Evolutionary conservation across 495 filamentous ascomycete species (phyloP).

Genomic region (Recurvomyces mirabilis): DNA sequence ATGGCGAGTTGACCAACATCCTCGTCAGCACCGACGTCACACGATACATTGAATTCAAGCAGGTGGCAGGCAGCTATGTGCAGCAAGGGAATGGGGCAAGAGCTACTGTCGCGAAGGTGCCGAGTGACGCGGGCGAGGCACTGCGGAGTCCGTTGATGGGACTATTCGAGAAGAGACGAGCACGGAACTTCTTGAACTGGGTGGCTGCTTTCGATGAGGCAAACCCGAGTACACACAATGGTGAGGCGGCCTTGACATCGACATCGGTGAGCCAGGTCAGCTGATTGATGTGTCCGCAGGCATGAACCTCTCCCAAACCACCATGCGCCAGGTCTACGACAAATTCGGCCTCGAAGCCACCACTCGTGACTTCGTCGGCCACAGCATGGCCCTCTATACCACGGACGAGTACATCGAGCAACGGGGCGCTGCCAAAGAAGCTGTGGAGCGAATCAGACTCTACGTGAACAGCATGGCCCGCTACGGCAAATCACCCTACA

Average conservation of each 20-base stretch:
- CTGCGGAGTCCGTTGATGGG: conserved; percentile 91
- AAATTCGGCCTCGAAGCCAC: conserved; percentile 88
- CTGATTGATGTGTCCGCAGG: conserved; percentile 39
- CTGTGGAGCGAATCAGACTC: conserved; percentile 82
- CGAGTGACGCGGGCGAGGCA: conserved; percentile 84
- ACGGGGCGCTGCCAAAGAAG: conserved; percentile 65
- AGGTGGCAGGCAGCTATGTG: conserved; percentile 95
- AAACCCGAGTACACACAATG: conserved; percentile 76
- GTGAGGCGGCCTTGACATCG: conserved; percentile 39
- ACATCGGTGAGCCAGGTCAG: not conserved
- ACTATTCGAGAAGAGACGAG: conserved; percentile 90
- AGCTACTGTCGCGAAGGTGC: conserved; percentile 91
- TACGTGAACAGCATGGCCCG: conserved; percentile 97
- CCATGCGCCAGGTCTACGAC: conserved; percentile 95
- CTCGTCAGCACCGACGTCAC: conserved; percentile 95
- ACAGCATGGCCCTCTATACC: conserved; percentile 93
- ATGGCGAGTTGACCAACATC: conserved; percentile 96
- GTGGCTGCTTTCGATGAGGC: conserved; percentile 80
- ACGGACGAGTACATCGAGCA: conserved; percentile 75
- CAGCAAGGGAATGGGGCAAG: conserved; percentile 71
- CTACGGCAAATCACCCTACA: conserved; percentile 97
- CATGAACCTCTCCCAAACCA: conserved; percentile 63
- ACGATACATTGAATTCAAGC: conserved; percentile 94
- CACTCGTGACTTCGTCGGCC: conserved; percentile 91
- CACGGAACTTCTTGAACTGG: conserved; percentile 96